Evolutionary conservation across 306 rosid species (phyloP).

Genomic region (Casuarina glauca): DNA sequence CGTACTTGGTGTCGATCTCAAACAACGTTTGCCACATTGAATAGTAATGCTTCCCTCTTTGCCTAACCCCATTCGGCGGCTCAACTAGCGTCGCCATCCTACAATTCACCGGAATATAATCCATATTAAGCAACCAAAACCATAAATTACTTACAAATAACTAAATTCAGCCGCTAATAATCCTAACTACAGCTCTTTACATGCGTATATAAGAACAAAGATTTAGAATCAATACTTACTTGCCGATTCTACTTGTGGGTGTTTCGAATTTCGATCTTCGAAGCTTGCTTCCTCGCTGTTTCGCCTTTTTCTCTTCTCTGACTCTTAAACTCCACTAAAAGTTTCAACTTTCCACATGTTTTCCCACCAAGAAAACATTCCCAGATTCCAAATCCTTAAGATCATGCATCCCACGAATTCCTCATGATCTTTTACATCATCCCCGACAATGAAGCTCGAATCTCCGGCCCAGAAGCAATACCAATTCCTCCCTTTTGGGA

Average conservation of each 20-base stretch:
- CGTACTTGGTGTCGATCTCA: slow-evolving; percentile 79
- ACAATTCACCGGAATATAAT: slow-evolving; percentile 26
- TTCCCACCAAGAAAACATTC: slow-evolving; percentile 19
- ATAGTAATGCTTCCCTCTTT: slow-evolving; percentile 66
- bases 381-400: slow-evolving; percentile 6
- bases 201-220: slow-evolving; percentile 14
- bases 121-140: slow-evolving; percentile 21
- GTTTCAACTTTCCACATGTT: not conserved
- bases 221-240: slow-evolving; percentile 64
- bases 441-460: not conserved
- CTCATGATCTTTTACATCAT: slow-evolving; percentile 9
- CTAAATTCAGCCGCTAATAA: slow-evolving; percentile 14
- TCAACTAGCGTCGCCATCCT: slow-evolving; percentile 75
- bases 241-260: slow-evolving; percentile 46
- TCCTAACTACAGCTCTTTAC: slow-evolving; percentile 15
- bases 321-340: not conserved
- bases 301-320: slow-evolving; percentile 25
- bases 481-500: no score
- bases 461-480: not conserved
- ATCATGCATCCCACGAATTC: slow-evolving; percentile 18
- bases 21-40: slow-evolving; percentile 74
- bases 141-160: not conserved
- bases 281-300: slow-evolving; percentile 29
- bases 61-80: slow-evolving; percentile 59
- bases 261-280: slow-evolving; percentile 35